Evolutionary conservation across 2,329 filamentous ascomycete genomes (phyloP), one percentile per base, ranked within the genome.

Genomic region (Phyllosticta capitalensis): DNA sequence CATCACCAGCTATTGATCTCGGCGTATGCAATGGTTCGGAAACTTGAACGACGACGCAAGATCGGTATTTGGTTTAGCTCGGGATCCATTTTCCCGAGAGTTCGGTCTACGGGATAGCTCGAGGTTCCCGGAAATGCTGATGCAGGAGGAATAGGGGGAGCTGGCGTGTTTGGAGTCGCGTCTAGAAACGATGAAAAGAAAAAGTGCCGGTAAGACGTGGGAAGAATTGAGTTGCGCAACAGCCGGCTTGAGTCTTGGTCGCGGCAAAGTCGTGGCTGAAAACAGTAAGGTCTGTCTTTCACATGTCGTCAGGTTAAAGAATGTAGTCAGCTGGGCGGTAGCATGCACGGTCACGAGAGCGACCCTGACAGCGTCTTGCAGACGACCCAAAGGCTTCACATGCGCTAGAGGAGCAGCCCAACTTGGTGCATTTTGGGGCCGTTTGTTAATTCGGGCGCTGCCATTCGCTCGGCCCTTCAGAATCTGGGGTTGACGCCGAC

Each of bases 401-500:
- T 59, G 57, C 57, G 9, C 24, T 52, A 30, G 33, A 14, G 28
- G 33, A 51, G 51, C 38, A 52, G 51, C 20, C 52, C 52, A 33
- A 7, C 10, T 50, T 54, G 57, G 56, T 51, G 56, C 56, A 51
- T 51, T 50, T 51, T 48, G 51, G 56, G 38, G 52, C 21, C 19
- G 38, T 52, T 54, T 59, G 33, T 21, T 45, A 59, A 59, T 59
- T 26, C 52, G 38, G 45, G 26, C 10, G 52, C 52, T 22, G 52
- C 45, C 21, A 59, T 59, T 59, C 52, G 57, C 52, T 54, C 49
- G 30, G 38, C 9, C 49, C 57, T 20, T 45, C 24, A 24, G 24
- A 59, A 55, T 59, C 57, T 59, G 57, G 57, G 57, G 57, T 55
- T 52, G 53, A 50, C 33, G 57, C 57, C 57, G 57, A 38, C 56